phyloP scores from a whole-genome alignment of 2,329 filamentous ascomycete genomes.

The Hymenoscyphus fraxineus region DNA sequence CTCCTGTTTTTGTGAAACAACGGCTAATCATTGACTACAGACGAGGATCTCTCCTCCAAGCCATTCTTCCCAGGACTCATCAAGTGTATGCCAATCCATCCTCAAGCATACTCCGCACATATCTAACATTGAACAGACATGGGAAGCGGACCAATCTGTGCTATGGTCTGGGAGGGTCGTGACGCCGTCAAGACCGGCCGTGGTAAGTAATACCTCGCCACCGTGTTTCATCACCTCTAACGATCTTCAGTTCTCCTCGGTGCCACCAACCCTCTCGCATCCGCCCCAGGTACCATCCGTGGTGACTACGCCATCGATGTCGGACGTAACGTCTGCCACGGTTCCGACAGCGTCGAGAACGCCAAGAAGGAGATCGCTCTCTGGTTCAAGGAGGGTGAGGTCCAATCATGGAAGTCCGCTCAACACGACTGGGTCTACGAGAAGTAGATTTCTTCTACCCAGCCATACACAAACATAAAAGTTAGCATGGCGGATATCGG shows the following conservation, averaged over 20 bases:
- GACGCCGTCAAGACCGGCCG: constrained; percentile 99
- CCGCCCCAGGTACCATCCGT: constrained; percentile 95
- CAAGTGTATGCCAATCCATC: constrained; percentile 62
- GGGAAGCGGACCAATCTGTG: constrained; percentile 91
- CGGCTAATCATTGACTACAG: constrained; percentile 36
- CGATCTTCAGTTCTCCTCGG: constrained; percentile 71
- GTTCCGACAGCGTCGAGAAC: constrained; percentile 96
- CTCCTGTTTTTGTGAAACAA: constrained; percentile 18
- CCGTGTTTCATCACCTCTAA: constrained; percentile 13
- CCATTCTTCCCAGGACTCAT: constrained; percentile 96
- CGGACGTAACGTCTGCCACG: constrained; percentile 99
- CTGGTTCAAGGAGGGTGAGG: constrained; percentile 91
- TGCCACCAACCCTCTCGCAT: constrained; percentile 97
- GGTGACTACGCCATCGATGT: constrained; percentile 83
- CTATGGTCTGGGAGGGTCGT: constrained; percentile 99
- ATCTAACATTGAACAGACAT: constrained; percentile 64
- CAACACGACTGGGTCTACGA: constrained; percentile 97
- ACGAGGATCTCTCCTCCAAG: constrained; percentile 87
- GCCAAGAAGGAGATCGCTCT: constrained; percentile 99
- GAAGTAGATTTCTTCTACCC: constrained; percentile 50
- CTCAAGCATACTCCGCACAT: constrained; percentile 17
- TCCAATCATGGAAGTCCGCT: constrained; percentile 79
- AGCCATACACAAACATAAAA: constrained; percentile 11
- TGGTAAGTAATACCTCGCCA: constrained; percentile 48
- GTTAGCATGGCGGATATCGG: background rate